Percentiles rank a stretch among this genome's conserved stretches.
phyloP scores from a whole-genome alignment of 75 land plant species.

The Pinus tabuliformis region DNA sequence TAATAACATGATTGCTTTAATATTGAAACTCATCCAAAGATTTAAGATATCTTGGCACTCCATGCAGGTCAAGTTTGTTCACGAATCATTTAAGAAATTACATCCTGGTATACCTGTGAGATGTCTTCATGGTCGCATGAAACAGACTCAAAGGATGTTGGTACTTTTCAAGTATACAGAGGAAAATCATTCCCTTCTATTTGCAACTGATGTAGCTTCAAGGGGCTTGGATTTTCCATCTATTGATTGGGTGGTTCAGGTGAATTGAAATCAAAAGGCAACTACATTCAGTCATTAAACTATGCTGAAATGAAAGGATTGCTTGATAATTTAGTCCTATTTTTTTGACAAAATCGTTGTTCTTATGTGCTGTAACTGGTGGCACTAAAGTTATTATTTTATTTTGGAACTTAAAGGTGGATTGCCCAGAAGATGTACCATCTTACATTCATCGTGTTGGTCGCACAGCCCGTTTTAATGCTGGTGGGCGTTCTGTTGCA shows the following conservation, averaged over 20 bases:
- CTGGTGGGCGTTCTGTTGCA: conserved; percentile 78
- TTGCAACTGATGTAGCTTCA: conserved; percentile 92
- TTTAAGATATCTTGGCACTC: conserved; percentile 1
- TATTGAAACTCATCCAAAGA: background rate
- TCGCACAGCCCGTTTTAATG: conserved; percentile 87
- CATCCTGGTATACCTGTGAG: conserved; percentile 88
- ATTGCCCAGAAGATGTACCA: conserved; percentile 91
- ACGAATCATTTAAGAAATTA: conserved; percentile 82
- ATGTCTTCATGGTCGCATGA: conserved; percentile 94
- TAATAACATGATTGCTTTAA: background rate
- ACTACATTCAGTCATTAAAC: background rate
- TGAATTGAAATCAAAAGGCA: conserved; percentile 8
- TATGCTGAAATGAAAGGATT: background rate
- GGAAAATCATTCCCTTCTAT: conserved; percentile 67
- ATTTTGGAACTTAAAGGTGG: conserved; percentile 47
- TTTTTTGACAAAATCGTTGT: background rate
- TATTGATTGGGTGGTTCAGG: conserved; percentile 99
- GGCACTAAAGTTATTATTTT: conserved; percentile 3
- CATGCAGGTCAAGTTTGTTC: conserved; percentile 81
- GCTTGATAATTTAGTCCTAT: background rate
- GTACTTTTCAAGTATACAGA: conserved; percentile 72
- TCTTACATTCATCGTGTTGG: conserved; percentile 97
- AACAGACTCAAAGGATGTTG: conserved; percentile 64
- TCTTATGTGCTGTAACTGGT: background rate
- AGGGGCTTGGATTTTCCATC: conserved; percentile 95